Base-by-base conservation (phyloP, 805 yeast species). In the baker's yeast (Saccharomyces cerevisiae) region DNA sequence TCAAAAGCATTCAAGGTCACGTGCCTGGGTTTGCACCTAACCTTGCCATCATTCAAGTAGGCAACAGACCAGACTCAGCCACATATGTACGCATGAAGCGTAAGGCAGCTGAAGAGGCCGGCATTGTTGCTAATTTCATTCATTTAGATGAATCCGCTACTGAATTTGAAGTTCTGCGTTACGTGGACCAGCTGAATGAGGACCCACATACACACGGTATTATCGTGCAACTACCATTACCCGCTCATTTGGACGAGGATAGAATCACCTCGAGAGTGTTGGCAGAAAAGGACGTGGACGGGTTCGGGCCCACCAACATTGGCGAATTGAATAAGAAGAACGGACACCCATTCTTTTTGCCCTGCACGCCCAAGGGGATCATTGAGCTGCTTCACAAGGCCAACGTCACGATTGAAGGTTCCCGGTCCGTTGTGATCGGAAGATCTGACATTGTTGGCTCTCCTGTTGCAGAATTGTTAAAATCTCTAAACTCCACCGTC, bases 311-410 rank as follows among this genome's bases (percentile, higher is more conserved):
- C 53, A 79, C 77, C 64, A 94, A 94, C 70, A 83, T 89, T 54
- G 98, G 97, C 56, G 97, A 92, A 67, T 78, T 92, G 55, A 81
- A 91, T 62, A 89, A 90, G 72, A 83, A 87, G 61, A 89, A 89
- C 52, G 97, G 97, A 24, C 68, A 75, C 41, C 96, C 97, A 31
- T 72, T 75, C 56, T 91, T 89, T 71, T 77, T 85, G 59, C 98
- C 99, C 36, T 92, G 98, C 74, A 92, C 99, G 29, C 99, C 99
- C 53, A 83, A 85, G 72, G 99, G 99, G 55, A 82, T 90, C 63
- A 84, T 92, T 76, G 86, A 83, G 64, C 75, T 92, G 65, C 77
- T 92, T 65, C 81, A 85, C 62, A 78, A 84, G 59, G 80, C 88
- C 50, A 82, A 85, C 8, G 81, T 89, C 27, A 72, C 75, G 31